Evolutionary conservation across 2,329 filamentous ascomycete species (phyloP), one percentile per base, ranked within the genome.

Genomic region (Furcasterigmium sp.): DNA sequence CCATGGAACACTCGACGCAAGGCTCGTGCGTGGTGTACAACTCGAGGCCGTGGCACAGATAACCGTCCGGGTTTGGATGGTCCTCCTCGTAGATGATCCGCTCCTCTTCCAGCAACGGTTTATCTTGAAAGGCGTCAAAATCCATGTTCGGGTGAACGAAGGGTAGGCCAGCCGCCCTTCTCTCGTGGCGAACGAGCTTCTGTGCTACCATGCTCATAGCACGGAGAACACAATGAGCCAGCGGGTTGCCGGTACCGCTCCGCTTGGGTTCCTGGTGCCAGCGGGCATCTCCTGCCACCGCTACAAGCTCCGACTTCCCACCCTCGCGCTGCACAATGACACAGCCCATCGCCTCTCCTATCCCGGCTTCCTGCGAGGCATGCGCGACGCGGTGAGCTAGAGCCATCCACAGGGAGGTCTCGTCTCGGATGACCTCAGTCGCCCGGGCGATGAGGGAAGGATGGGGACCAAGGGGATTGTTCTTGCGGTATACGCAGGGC

Each of bases 1-100:
- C 93, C 93, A 97, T 97, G 28, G 87, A 89, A 66, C 93, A 98
- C 79, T 95, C 94, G 47, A 95, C 79, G 60, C 93, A 98, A 5
- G 93, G 93, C 66, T 98, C 93, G 58, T 97, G 91, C 3, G 91
- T 95, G 47, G 94, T 74, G 67, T 96, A 97, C 44, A 98, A 78
- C 63, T 97, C 91, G 23, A 98, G 76, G 43, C 89, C 87, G 52
- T 95, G 89, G 66, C 91, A 97, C 17, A 98, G 80, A 61, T 98
- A 98, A 42, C 91, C 91, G 52, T 89, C 87, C 25, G 79, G 76
- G 51, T 73, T 78, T 32, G 76, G 78, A 56, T 84, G 85, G 54
- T 83, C 81, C 54, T 78, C 68, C 39, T 73, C 69, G 56, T 82
- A 87, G 48, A 84, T 77, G 43, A 67, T 60, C 49, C 70, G 64